Conservation (phyloP, 1,139 yeast species). For the Pneumocystis sp. region DNA sequence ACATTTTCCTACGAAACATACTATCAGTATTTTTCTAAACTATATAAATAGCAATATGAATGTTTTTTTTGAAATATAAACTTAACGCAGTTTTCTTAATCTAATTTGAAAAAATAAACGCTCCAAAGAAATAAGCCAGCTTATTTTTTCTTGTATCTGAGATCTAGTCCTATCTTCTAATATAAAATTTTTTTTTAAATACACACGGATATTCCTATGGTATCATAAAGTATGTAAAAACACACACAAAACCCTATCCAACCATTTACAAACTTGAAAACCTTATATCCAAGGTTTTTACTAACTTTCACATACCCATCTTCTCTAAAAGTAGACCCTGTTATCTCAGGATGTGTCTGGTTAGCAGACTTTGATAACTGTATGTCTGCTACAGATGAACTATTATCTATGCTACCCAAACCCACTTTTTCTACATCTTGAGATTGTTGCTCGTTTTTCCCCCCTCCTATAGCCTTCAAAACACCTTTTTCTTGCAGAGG, state of each 20-base stretch:
- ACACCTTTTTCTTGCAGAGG: not conserved
- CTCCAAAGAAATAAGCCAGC: not conserved
- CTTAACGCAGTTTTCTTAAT: not conserved
- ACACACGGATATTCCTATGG: not conserved
- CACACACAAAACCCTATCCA: not conserved
- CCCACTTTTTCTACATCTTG: not conserved
- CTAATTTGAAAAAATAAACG: not conserved
- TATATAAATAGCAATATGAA: conserved; percentile 18
- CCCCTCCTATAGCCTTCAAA: not conserved
- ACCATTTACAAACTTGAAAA: not conserved
- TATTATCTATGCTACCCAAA: not conserved
- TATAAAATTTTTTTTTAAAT: not conserved
- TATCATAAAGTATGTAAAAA: not conserved
- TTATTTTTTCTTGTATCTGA: not conserved
- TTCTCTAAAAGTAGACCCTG: not conserved
- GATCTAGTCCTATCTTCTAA: not conserved
- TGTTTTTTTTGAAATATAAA: not conserved
- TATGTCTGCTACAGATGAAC: not conserved
- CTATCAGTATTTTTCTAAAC: conserved; percentile 31
- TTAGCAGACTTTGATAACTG: not conserved
- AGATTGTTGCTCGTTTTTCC: not conserved
- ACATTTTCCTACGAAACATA: conserved; percentile 63
- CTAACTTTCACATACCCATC: not conserved
- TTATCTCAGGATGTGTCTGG: not conserved
- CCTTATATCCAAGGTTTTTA: not conserved